Base-by-base conservation (phyloP, 2,329 filamentous ascomycete genomes). In the Nothomitra cinnamomea region DNA sequence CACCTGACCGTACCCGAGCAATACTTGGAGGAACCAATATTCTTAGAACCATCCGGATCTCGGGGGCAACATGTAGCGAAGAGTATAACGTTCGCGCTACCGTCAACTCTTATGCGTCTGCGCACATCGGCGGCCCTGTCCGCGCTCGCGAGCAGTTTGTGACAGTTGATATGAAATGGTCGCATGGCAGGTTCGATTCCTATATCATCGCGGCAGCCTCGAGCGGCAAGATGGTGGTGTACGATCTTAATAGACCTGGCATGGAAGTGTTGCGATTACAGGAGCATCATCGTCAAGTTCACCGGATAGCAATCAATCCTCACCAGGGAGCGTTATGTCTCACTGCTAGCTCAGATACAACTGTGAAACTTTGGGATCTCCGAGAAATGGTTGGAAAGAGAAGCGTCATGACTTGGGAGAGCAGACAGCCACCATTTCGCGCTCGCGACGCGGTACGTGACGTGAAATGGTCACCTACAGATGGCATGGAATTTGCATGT, bases 91-190 rank as follows among this genome's bases (percentile, higher is more conserved):
- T 83, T 57, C 76, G 78, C 56, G 72, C 77, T 58, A 73, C 76
- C 32, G 76, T 82, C 58, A 72, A 76, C 60, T 75, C 74, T 58
- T 76, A 75, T 62, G 72, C 76, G 36, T 70, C 71, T 6, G 73
- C 73, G 54, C 71, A 75, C 57, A 69, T 72, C 25, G 24, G 40
- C 15, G 40, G 40, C 10, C 24, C 24, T 15, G 22, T 49, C 4
- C 45, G 45, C 24, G 15, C 45, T 24, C 19, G 19, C n/a, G 45
- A 49, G 8, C 36, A 53, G 25, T 42, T 54, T 56, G 67, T 67
- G 38, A 77, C 80, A 58, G 77, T 77, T 57, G 79, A 83, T 64
- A 79, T 83, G 28, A 80, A 80, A 58, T 83, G 79, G 79, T 81
- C 79, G 52, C 78, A 80, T 66, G 75, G 77, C 56, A 71, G 72